Conservation (phyloP, 768 basidiomycete species). For the Tylopilus rubrobrunneus region DNA sequence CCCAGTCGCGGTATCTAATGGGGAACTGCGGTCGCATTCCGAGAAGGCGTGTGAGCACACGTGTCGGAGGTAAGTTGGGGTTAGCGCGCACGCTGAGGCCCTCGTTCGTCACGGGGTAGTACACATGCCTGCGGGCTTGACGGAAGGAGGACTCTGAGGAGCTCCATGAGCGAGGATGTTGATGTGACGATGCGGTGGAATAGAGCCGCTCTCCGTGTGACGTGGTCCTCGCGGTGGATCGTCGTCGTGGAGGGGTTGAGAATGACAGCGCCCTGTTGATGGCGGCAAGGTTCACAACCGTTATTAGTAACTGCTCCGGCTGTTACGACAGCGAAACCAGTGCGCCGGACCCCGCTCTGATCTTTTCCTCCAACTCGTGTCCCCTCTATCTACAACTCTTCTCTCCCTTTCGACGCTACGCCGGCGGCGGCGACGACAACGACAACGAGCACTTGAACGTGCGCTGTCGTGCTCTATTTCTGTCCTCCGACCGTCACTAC, state of each 20-base stretch:
- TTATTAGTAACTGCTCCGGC: constrained; percentile 27
- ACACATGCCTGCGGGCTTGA: background rate
- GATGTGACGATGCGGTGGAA: background rate
- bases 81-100: constrained; percentile 23
- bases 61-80: constrained; percentile 28
- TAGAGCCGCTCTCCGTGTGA: background rate
- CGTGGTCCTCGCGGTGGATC: background rate
- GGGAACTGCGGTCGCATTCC: constrained; percentile 26
- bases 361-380: constrained; percentile 16
- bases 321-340: constrained; percentile 36
- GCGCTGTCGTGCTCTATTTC: constrained; percentile 22
- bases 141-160: background rate
- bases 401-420: constrained; percentile 3
- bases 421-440: background rate
- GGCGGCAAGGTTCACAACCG: constrained; percentile 16
- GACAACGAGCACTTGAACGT: constrained; percentile 15
- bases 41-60: constrained; percentile 33
- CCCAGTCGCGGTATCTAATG: constrained; percentile 10
- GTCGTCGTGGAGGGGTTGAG: constrained; percentile 10
- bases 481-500: constrained; percentile 14
- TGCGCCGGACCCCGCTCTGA: constrained; percentile 15
- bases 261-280: constrained; percentile 21
- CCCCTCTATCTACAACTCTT: background rate
- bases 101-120: background rate
- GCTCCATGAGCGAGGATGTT: background rate